Percentiles rank a stretch among this genome's conserved stretches.
phyloP scores from a whole-genome alignment of 1,284 basidiomycete species.

The Pyrrhoderma lamaoense region DNA sequence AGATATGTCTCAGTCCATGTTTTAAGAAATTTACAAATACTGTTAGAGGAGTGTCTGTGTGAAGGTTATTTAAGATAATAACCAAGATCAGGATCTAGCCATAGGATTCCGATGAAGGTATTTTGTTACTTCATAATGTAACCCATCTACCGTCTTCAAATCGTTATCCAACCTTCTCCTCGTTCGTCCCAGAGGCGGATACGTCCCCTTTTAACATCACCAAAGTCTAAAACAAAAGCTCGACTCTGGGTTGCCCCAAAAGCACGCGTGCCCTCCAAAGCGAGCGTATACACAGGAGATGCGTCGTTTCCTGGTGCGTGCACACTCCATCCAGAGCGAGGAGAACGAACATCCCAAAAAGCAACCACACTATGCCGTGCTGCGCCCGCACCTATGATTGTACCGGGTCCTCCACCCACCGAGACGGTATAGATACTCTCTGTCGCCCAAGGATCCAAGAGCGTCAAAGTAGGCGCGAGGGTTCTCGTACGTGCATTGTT shows the following conservation, averaged over 20 bases:
- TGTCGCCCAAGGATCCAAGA: slow-evolving; percentile 57
- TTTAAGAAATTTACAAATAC: too few relatives aligned
- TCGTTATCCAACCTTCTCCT: slow-evolving; percentile 34
- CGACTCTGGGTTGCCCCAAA: slow-evolving; percentile 69
- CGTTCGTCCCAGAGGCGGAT: slow-evolving; percentile 37
- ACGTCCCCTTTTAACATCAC: slow-evolving; percentile 37
- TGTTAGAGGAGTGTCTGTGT: too few relatives aligned
- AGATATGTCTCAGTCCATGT: too few relatives aligned
- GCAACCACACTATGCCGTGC: slow-evolving; percentile 67
- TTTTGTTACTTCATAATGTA: slow-evolving; percentile 45
- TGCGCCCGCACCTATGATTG: slow-evolving; percentile 61
- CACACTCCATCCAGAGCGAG: slow-evolving; percentile 59
- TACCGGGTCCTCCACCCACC: slow-evolving; percentile 48
- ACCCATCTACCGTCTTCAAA: slow-evolving; percentile 29
- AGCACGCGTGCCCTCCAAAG: slow-evolving; percentile 64
- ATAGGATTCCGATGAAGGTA: slow-evolving; percentile 22
- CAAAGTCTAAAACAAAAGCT: slow-evolving; percentile 71
- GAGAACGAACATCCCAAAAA: slow-evolving; percentile 67
- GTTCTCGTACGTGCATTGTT: slow-evolving; percentile 13
- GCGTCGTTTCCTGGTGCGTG: slow-evolving; percentile 68
- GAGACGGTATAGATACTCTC: slow-evolving; percentile 70
- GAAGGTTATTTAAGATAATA: too few relatives aligned
- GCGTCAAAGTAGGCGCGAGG: slow-evolving; percentile 47
- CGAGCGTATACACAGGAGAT: slow-evolving; percentile 64
- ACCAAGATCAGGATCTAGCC: not conserved